Evolutionary conservation across 805 yeast species (phyloP).

Genomic region (Candida ponderosae): DNA sequence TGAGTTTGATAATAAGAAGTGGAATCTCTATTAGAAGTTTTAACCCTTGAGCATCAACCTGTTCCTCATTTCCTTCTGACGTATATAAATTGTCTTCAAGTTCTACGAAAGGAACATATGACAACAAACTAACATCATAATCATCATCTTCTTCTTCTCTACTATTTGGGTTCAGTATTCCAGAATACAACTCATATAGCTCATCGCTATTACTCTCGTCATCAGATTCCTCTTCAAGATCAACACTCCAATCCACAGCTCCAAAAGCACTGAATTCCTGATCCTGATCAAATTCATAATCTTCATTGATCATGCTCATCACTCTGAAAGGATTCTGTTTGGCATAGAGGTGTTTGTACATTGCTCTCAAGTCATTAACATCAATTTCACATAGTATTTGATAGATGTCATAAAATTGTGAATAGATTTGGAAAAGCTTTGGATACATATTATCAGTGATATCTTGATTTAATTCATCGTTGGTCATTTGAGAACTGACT

Average conservation of each 20-base stretch:
- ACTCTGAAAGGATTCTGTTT: background rate
- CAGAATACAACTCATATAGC: too few species aligned
- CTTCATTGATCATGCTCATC: background rate
- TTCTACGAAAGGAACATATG: constrained; percentile 6
- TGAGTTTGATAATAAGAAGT: constrained; percentile 8
- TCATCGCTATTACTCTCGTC: background rate
- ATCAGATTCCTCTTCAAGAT: background rate
- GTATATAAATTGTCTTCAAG: background rate
- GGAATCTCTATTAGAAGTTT: constrained; percentile 8
- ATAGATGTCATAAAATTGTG: constrained; percentile 5
- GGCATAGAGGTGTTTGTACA: constrained; percentile 9
- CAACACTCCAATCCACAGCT: background rate
- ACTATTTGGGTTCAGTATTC: background rate
- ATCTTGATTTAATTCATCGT: constrained; percentile 1
- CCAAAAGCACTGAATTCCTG: background rate
- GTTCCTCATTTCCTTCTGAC: background rate
- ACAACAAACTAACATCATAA: background rate
- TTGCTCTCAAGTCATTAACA: constrained; percentile 11
- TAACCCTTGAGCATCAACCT: constrained; percentile 5
- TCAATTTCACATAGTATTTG: constrained; percentile 10
- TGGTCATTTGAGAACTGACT: background rate
- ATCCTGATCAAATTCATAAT: background rate
- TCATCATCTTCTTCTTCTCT: background rate
- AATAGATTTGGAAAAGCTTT: constrained; percentile 3
- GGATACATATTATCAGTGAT: constrained; percentile 1